Evolutionary conservation across 2,329 filamentous ascomycete species (phyloP).

Genomic region (Phaeophleospora eucalypticola): DNA sequence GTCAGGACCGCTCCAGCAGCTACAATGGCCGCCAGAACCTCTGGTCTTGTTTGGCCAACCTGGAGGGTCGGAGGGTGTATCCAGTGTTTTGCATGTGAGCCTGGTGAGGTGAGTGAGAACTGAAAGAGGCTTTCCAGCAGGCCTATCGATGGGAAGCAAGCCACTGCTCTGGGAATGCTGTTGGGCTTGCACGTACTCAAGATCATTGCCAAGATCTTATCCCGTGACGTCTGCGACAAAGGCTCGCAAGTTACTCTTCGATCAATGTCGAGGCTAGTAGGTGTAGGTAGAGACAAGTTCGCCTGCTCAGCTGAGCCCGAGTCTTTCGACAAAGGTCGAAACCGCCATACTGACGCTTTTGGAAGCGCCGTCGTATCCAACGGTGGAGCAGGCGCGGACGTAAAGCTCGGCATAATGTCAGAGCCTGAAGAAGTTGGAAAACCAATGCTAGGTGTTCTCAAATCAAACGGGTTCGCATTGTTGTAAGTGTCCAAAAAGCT

Average conservation of each 20-base stretch:
- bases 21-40: slow-evolving; percentile 57
- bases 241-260: slow-evolving; percentile 41
- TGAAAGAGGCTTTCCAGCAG: slow-evolving; percentile 59
- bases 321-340: slow-evolving; percentile 37
- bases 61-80: slow-evolving; percentile 60
- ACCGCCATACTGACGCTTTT: slow-evolving; percentile 44
- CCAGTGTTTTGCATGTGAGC: slow-evolving; percentile 55
- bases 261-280: slow-evolving; percentile 36
- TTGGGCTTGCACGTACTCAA: slow-evolving; percentile 54
- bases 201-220: slow-evolving; percentile 62
- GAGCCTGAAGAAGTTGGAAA: slow-evolving; percentile 29
- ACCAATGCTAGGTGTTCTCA: slow-evolving; percentile 32
- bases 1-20: slow-evolving; percentile 59
- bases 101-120: slow-evolving; percentile 55
- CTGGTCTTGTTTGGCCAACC: slow-evolving; percentile 53
- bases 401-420: slow-evolving; percentile 33
- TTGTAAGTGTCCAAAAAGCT: slow-evolving; percentile 45
- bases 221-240: slow-evolving; percentile 43
- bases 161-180: slow-evolving; percentile 50
- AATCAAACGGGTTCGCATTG: slow-evolving; percentile 41
- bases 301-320: slow-evolving; percentile 34
- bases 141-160: slow-evolving; percentile 59
- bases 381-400: slow-evolving; percentile 30
- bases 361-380: slow-evolving; percentile 36
- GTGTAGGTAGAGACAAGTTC: slow-evolving; percentile 40